Evolutionary conservation across 352 stramenopile genomes (phyloP), one percentile per base, ranked within the genome.

Genomic region (Pythium aristosporum): DNA sequence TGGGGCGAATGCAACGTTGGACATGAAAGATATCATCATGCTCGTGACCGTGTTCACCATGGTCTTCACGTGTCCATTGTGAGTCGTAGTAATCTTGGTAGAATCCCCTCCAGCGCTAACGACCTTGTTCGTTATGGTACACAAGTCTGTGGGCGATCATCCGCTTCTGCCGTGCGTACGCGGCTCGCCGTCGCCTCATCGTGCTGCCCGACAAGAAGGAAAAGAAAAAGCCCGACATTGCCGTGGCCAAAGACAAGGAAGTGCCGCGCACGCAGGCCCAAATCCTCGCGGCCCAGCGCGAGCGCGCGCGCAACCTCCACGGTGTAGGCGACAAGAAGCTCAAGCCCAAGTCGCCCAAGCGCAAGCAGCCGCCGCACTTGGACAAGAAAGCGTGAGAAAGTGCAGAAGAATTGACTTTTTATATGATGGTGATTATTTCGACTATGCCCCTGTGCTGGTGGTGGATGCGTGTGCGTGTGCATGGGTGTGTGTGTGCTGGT

Each of bases 61-160:
- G 81, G 82, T 88, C 30, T 90, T 91, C 71, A 91, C 85, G 15
- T 94, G 81, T 62, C 85, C 85, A 10, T 92, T 82, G 82, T 91
- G 73, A 25, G 71, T 48, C 28, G n/a, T n/a, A n/a, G n/a, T n/a
- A n/a, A n/a, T n/a, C n/a, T n/a, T n/a, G n/a, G n/a, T n/a, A n/a
- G n/a, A n/a, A n/a, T n/a, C n/a, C n/a, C n/a, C n/a, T n/a, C 28
- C 18, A 39, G 34, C 34, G 34, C 34, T 39, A 39, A 39, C 34
- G 25, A 30, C 25, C 5, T 30, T 30, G 11, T 39, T 10, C 8
- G 34, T 39, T 39, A 20, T 44, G 39, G 41, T 41, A 12, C 57
- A 18, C 65, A 43, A 89, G 79, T 61, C 71, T 94, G 18, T 92
- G 83, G 83, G 82, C 79, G 42, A 80, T 92, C 63, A 92, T 94